Percentiles rank a stretch among this genome's conserved stretches.
These are phyloP conservation scores for Cladophialophora psammophila DNA, from an alignment of 2,329 filamentous ascomycete genomes.

Conservation along the genomic window DNA sequence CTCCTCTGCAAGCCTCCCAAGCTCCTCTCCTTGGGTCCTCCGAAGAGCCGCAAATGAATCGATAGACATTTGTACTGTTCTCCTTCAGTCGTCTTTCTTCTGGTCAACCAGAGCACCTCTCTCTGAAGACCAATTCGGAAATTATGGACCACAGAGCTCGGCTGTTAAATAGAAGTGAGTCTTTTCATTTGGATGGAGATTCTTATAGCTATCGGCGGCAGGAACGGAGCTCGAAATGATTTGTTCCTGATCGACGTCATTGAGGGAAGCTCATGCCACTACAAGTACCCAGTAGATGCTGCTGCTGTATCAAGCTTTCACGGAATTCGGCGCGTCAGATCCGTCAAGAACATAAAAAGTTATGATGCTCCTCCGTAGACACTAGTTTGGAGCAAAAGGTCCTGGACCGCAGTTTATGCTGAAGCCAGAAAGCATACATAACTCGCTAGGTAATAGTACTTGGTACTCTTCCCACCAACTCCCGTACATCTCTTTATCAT, in stretches of 20 bases:
- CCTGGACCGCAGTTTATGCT: not conserved
- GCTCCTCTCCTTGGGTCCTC: slow-evolving; percentile 57
- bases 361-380: not conserved
- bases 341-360: not conserved
- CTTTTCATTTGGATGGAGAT: not conserved
- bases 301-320: not conserved
- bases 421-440: not conserved
- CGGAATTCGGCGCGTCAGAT: not conserved
- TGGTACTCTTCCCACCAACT: too few species aligned
- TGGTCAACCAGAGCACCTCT: not conserved
- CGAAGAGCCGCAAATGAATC: slow-evolving; percentile 59
- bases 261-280: not conserved
- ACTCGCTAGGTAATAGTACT: not conserved
- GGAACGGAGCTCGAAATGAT: not conserved
- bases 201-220: not conserved
- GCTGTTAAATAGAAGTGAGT: not conserved
- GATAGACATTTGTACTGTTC: slow-evolving; percentile 42
- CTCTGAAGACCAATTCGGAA: not conserved
- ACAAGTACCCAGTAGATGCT: too few species aligned
- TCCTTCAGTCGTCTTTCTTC: not conserved
- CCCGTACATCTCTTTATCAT: too few species aligned
- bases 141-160: not conserved
- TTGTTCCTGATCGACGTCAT: not conserved
- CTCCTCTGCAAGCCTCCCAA: slow-evolving; percentile 63
- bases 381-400: not conserved